A percentile compares a stretch with the other conserved stretches of the same genome.
Conservation (phyloP, 1,139 yeast genomes). For the Nakaseomyces delphensis region DNA sequence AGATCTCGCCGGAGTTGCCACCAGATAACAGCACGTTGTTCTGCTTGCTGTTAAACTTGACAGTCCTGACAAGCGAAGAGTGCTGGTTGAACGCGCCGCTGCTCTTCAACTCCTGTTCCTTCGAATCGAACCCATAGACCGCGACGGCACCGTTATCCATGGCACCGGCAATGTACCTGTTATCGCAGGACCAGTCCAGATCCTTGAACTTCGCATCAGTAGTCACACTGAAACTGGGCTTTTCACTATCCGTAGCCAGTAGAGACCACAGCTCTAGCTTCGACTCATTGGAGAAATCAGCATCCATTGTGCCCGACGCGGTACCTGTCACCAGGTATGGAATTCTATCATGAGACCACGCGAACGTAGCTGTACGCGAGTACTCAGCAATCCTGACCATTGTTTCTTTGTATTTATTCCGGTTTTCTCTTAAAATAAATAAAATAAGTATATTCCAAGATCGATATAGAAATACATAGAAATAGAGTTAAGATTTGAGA, state of each 20-base stretch:
- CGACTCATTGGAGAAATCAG: conserved; percentile 72
- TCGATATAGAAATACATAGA: too few species aligned
- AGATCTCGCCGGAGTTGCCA: conserved; percentile 78
- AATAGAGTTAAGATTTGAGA: too few species aligned
- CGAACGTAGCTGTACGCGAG: conserved; percentile 80
- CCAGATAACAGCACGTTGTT: conserved; percentile 73
- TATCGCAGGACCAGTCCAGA: conserved; percentile 74
- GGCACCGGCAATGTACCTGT: conserved; percentile 77
- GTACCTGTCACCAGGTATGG: conserved; percentile 85
- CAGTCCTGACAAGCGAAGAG: conserved; percentile 59
- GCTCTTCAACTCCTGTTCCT: conserved; percentile 40
- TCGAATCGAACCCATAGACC: conserved; percentile 49
- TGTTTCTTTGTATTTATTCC: conserved; percentile 30
- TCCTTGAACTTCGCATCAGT: conserved; percentile 56
- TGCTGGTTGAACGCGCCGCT: conserved; percentile 52
- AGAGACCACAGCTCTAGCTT: conserved; percentile 73
- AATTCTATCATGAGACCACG: conserved; percentile 77
- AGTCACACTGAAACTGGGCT: conserved; percentile 52
- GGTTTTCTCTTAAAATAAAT: not conserved
- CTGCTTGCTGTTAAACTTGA: conserved; percentile 73
- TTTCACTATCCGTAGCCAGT: conserved; percentile 36
- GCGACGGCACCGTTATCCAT: conserved; percentile 74
- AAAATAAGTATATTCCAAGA: not conserved
- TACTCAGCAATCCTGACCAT: conserved; percentile 86
- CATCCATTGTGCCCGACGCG: conserved; percentile 90